These are phyloP conservation scores for Coemansia sp. DNA, from an alignment of 192 early-diverging fungal genomes.

Conservation along the genomic window DNA sequence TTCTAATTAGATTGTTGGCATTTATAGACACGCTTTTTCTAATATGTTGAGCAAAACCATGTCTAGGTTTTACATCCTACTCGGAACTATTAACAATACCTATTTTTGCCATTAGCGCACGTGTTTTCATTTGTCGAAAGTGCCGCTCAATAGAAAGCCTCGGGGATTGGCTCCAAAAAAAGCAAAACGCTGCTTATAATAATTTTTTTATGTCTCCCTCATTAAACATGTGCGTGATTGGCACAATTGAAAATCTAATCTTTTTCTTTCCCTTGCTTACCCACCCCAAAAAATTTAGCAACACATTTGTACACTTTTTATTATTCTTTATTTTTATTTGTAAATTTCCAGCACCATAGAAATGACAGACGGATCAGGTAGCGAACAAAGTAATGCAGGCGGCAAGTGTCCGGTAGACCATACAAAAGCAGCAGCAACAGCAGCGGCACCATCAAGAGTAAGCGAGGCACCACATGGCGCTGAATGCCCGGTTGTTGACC, in stretches of 20 bases:
- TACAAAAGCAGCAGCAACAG: background rate
- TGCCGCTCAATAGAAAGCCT: no score
- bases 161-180: no score
- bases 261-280: background rate
- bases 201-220: no score
- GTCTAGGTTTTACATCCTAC: background rate
- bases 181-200: no score
- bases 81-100: background rate
- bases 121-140: no score
- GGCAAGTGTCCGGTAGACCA: conserved; percentile 32
- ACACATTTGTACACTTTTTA: background rate
- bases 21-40: background rate
- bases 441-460: background rate
- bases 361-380: conserved; percentile 1
- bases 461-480: conserved; percentile 23
- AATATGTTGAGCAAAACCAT: background rate
- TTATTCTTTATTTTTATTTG: conserved; percentile 1
- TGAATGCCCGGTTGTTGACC: conserved; percentile 19
- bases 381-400: background rate
- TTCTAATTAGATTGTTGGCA: background rate
- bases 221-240: background rate
- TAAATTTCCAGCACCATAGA: background rate
- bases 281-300: background rate
- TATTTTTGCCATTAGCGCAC: background rate
- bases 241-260: background rate